Evolutionary conservation across 1,284 basidiomycete genomes (phyloP).

Genomic region (Malassezia restricta): DNA sequence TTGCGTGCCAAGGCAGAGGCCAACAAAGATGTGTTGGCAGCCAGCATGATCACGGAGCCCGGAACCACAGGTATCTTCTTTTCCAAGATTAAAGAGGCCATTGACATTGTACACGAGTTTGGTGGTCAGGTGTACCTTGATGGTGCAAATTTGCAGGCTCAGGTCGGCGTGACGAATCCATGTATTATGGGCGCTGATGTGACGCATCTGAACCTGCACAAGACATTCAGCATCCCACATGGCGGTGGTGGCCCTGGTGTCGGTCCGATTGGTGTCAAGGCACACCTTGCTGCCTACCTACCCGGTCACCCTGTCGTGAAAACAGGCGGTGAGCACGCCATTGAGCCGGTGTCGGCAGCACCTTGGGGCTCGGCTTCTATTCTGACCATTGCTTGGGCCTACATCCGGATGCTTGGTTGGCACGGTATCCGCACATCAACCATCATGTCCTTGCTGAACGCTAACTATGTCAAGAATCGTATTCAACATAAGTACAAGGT

Average conservation of each 20-base stretch:
- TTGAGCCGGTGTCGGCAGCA: constrained; percentile 77
- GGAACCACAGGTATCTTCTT: constrained; percentile 98
- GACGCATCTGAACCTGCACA: constrained; percentile 94
- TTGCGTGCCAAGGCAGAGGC: constrained; percentile 74
- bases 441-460: constrained; percentile 75
- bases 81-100: constrained; percentile 77
- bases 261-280: constrained; percentile 84
- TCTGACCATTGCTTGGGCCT: constrained; percentile 88
- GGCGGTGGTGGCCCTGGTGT: constrained; percentile 94
- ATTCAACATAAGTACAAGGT: constrained; percentile 74
- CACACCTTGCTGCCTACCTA: constrained; percentile 86
- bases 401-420: constrained; percentile 73
- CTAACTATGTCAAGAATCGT: constrained; percentile 90
- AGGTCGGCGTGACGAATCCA: constrained; percentile 89
- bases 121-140: constrained; percentile 97
- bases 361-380: constrained; percentile 92
- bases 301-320: constrained; percentile 73
- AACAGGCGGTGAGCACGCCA: constrained; percentile 61
- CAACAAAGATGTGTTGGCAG: constrained; percentile 80
- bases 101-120: constrained; percentile 81
- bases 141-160: constrained; percentile 85
- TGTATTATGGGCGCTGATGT: constrained; percentile 91
- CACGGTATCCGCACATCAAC: constrained; percentile 72
- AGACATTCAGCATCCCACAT: constrained; percentile 89
- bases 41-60: constrained; percentile 71